Base-by-base conservation (phyloP, 1,139 yeast genomes). In the Geotrichum siamense region DNA sequence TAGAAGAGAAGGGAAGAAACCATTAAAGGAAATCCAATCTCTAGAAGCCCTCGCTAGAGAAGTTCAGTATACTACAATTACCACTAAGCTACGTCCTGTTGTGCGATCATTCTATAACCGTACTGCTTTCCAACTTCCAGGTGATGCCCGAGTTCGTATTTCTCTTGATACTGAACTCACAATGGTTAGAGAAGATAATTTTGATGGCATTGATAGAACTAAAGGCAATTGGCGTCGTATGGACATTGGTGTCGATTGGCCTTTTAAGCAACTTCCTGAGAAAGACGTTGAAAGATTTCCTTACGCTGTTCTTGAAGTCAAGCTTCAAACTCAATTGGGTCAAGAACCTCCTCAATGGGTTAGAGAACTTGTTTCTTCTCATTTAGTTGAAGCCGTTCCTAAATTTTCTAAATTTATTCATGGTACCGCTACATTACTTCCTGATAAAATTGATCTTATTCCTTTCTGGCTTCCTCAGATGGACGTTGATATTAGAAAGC, bases 401-500 rank as follows among this genome's bases (percentile, higher is more conserved):
- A 91, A 91, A 65, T 91, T 87, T 63, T 89, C 97, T 49, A 91
- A 91, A 65, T 91, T 91, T 59, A 89, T 91, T 55, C 98, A 91
- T 59, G 98, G 98, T 55, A 81, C 87, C 49, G 95, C 98, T 9
- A 74, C 91, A 22, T 70, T 91, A 56, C 68, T 91, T 54, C 91
- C 95, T 10, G 93, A 86, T 35, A 76, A 72, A 62, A 87, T 86
- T 36, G 75, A 79, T 45, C 74, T 86, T 53, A 80, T 91, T 57
- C 98, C 98, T 43, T 91, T 85, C 67, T 91, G 98, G 98, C 72
- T 81, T 54, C 96, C 97, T n/a, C 98, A 91, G 67, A 91, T 91
- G 98, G 85, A 78, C 54, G 82, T 82, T 42, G 98, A 91, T 61
- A 91, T 91, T 54, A 79, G 94, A 62, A 91, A 91, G 63, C 96